Conservation (phyloP, 257 asterid genomes). For the Anisodus acutangulus region DNA sequence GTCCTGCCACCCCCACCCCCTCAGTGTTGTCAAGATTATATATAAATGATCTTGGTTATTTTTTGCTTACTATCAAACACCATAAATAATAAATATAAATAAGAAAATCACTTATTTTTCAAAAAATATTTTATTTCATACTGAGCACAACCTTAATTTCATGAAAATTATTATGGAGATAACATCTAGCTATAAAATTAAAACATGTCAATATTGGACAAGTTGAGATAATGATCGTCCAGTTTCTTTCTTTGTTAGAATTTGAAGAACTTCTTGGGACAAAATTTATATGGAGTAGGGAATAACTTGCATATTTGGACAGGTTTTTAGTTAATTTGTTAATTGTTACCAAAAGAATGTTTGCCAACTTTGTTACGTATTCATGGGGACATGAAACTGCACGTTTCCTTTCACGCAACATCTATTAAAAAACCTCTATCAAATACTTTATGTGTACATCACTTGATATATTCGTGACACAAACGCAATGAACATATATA, state of each 20-base stretch:
- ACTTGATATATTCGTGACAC: neutral
- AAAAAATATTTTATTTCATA: too few species aligned
- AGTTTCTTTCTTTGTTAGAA: too few species aligned
- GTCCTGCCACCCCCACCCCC: too few species aligned
- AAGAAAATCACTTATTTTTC: too few species aligned
- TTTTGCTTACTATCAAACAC: too few species aligned
- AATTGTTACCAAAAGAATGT: neutral
- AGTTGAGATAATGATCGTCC: neutral
- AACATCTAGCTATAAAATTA: neutral
- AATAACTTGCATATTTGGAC: neutral
- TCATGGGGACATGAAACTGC: neutral
- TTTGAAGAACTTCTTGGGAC: neutral
- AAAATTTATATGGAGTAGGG: neutral
- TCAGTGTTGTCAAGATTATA: too few species aligned
- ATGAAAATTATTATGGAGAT: neutral
- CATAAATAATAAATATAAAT: too few species aligned
- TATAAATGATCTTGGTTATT: too few species aligned
- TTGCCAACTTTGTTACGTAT: neutral
- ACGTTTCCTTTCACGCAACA: constrained; percentile 21
- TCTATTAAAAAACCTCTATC: neutral
- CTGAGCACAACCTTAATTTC: too few species aligned
- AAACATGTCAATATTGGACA: neutral
- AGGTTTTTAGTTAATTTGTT: neutral
- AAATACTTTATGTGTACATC: neutral
- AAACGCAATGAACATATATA: neutral